Evolutionary conservation across 768 basidiomycete species (phyloP), one percentile per base, ranked within the genome.

Genomic region (Lentinus brumalis): DNA sequence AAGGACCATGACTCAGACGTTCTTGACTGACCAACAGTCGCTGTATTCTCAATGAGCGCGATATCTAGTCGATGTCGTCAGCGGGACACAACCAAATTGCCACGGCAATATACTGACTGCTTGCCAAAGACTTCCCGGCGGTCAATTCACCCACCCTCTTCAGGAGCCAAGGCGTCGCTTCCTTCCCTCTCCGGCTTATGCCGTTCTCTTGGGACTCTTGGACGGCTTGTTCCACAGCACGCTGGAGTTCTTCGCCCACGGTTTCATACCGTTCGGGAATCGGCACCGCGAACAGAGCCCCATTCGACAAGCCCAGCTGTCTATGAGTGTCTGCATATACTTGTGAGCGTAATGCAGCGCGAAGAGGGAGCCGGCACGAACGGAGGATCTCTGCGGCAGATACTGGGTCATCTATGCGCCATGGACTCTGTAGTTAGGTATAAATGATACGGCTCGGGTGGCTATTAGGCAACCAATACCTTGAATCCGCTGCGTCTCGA

Each of bases 161-260:
- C 32, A 99, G 78, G 10, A 99, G 78, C 96, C 96, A 98, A 7
- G 97, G 97, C 1, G 97, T 99, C 6, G 84, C 94, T 61, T 94
- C 91, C 67, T 97, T 98, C 3, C 97, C 97, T 16, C 81, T 78
- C 66, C 79, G 85, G 68, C 83, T 89, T 49, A 96, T 77, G 2
- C 95, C 94, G 63, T 88, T 89, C 59, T 83, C 81, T 62, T 92
- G 88, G 4, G 92, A 89, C 75, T 99, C 96, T 14, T 72, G 70
- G 5, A 99, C 83, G 7, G 97, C 97, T 66, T 85, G 87, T 59
- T 96, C 88, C 8, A 98, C 90, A 0, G 87, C 86, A 45, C 78
- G 70, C 71, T 98, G 94, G 14, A 97, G 83, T 41, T 74, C 66
- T 53, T 79, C 77, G 7, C 94, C 94, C n/a, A 77, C 75, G 5